Conservation (phyloP, 768 basidiomycete species). For the Pisolithus microcarpus region DNA sequence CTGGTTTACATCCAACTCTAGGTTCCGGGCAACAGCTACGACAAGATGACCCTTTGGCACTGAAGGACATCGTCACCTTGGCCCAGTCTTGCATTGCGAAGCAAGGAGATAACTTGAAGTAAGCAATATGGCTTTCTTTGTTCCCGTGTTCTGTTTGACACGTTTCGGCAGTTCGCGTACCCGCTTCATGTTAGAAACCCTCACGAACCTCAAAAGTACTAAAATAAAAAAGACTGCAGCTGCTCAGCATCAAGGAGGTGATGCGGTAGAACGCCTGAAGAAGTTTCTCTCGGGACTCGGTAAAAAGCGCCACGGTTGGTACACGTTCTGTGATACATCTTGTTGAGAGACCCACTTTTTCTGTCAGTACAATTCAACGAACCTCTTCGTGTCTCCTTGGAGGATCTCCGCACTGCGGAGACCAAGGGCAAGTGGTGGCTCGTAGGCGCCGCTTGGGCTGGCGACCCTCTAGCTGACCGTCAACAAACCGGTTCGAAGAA, state of each 20-base stretch:
- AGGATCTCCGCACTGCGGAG: conserved; percentile 78
- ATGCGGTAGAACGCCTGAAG: conserved; percentile 80
- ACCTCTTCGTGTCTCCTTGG: conserved; percentile 75
- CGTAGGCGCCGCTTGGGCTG: conserved; percentile 92
- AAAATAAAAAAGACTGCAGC: conserved; percentile 59
- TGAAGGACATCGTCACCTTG: conserved; percentile 85
- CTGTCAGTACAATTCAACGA: conserved; percentile 73
- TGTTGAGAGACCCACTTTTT: conserved; percentile 1
- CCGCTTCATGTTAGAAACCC: conserved; percentile 91
- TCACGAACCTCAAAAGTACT: conserved; percentile 89
- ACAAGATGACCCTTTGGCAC: conserved; percentile 82
- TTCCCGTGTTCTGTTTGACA: background rate
- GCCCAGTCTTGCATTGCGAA: conserved; percentile 66
- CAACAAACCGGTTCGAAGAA: conserved; percentile 28
- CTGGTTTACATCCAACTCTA: conserved; percentile 27
- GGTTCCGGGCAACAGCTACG: conserved; percentile 90
- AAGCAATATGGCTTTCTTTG: background rate
- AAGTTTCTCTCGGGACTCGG: conserved; percentile 71
- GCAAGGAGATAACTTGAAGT: conserved; percentile 49
- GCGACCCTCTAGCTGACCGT: conserved; percentile 80
- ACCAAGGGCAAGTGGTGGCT: conserved; percentile 98
- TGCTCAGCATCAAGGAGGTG: conserved; percentile 62
- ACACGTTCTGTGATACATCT: background rate
- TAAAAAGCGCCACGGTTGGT: conserved; percentile 67
- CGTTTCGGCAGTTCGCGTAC: conserved; percentile 66